Evolutionary conservation across 306 rosid species (phyloP).

Genomic region (Cucurbita ficifolia): DNA sequence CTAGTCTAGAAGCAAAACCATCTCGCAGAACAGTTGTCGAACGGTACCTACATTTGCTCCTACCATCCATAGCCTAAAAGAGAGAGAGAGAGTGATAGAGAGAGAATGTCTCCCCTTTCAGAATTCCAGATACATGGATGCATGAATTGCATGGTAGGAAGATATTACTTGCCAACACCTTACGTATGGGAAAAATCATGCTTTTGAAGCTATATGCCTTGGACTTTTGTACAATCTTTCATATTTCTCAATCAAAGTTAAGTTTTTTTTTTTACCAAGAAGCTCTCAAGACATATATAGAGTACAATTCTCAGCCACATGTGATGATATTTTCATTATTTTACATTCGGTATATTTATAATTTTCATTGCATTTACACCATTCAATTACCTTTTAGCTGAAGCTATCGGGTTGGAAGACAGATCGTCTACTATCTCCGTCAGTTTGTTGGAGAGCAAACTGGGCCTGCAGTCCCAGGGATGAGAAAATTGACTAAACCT

Average conservation of each 20-base stretch:
- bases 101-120: too few species aligned
- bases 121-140: too few species aligned
- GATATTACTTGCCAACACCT: too few species aligned
- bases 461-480: slow-evolving; percentile 44
- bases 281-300: neutral
- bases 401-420: slow-evolving; percentile 76
- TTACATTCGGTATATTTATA: neutral
- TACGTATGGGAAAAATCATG: too few species aligned
- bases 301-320: neutral
- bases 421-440: slow-evolving; percentile 64
- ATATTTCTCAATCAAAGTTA: neutral
- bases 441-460: slow-evolving; percentile 68
- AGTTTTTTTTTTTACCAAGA: neutral
- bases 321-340: neutral
- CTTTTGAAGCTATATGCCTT: too few species aligned
- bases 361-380: neutral
- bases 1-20: too few species aligned
- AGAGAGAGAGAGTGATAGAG: too few species aligned
- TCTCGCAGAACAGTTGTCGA: too few species aligned
- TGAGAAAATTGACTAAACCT: slow-evolving; percentile 45
- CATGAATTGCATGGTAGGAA: too few species aligned
- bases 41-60: too few species aligned
- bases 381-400: slow-evolving; percentile 32
- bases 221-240: too few species aligned
- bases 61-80: too few species aligned